These are phyloP conservation scores for Panicum virgatum DNA, from an alignment of 202 grass and related monocot species.

Conservation along the genomic window DNA sequence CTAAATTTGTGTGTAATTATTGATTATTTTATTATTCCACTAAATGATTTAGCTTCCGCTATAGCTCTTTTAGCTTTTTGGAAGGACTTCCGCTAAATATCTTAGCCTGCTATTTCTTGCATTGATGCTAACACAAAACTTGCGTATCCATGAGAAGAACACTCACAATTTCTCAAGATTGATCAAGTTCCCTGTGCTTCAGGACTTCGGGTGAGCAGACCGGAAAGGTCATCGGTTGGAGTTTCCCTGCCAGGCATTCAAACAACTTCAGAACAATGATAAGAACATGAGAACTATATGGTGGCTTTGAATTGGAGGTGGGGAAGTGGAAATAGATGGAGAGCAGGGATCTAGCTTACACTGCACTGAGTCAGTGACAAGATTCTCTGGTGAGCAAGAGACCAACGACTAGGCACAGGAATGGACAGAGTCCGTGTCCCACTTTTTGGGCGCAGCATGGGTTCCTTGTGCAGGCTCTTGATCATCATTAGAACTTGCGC, in stretches of 20 bases:
- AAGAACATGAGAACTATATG: background rate
- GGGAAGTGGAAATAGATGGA: background rate
- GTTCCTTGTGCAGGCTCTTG: slow-evolving; percentile 70
- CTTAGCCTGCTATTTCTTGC: too few relatives aligned
- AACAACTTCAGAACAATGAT: background rate
- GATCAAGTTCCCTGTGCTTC: slow-evolving; percentile 67
- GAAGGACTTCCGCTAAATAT: too few relatives aligned
- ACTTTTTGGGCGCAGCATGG: slow-evolving; percentile 59
- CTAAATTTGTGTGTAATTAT: too few relatives aligned
- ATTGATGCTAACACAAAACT: background rate
- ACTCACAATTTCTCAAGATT: slow-evolving; percentile 70
- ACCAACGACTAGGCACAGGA: slow-evolving; percentile 74
- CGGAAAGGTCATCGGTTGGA: slow-evolving; percentile 61
- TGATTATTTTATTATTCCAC: too few relatives aligned
- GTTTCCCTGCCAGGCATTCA: slow-evolving; percentile 50
- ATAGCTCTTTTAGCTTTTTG: too few relatives aligned
- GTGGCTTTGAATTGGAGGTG: background rate
- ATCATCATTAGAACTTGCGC: slow-evolving; percentile 70
- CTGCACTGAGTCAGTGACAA: slow-evolving; percentile 36
- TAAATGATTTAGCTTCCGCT: too few relatives aligned
- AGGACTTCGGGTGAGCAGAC: slow-evolving; percentile 61
- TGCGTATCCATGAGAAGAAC: background rate
- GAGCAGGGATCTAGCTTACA: slow-evolving; percentile 41
- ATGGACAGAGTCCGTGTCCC: slow-evolving; percentile 66
- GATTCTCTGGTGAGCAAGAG: slow-evolving; percentile 61